Base-by-base conservation (phyloP, 306 rosid genomes). In the Begonia masoniana region DNA sequence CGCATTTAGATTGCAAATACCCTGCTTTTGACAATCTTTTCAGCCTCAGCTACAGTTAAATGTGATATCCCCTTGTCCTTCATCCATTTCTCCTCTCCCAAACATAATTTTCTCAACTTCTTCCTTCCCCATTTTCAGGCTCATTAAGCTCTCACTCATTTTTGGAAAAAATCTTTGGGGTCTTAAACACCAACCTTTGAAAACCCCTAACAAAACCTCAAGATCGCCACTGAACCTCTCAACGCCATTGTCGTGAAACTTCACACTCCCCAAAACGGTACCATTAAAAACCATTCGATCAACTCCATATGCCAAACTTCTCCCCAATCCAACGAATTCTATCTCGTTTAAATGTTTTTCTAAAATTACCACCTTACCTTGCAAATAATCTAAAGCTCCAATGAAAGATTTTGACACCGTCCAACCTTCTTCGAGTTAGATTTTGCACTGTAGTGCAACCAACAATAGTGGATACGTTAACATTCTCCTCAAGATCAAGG, bases 121-220 rank as follows among this genome's bases (percentile, higher is more conserved):
- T 52, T 71, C 80, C 66, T 75, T 78, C 26, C 68, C 75, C 74
- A 78, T 65, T 68, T 71, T 91, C 79, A 91, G 65, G 66, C 83
- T 63, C 76, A 71, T 85, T 56, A 83, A 65, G 46, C 97, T 88
- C 58, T 91, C 92, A 41, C 72, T 76, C 63, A 54, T 52, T 73
- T 76, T 78, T 5, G 92, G 97, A 55, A 91, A 85, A 64, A 91
- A 85, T 23, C 96, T 82, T 70, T 81, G 84, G 3, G 96, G 94
- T 64, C 97, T 83, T 63, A 85, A 64, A 72, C 97, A 83, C 94
- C 94, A 91, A 43, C 78, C 57, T 43, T 78, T 62, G 58, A 85
- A 91, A 62, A 87, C 78, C 66, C 92, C 96, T 70, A 78, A 91
- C 67, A 86, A 69, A 65, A 81, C 86, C 62, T 75, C 78, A 49